Evolutionary conservation across 257 asterid genomes (phyloP).

Genomic region (Nicotiana attenuata): DNA sequence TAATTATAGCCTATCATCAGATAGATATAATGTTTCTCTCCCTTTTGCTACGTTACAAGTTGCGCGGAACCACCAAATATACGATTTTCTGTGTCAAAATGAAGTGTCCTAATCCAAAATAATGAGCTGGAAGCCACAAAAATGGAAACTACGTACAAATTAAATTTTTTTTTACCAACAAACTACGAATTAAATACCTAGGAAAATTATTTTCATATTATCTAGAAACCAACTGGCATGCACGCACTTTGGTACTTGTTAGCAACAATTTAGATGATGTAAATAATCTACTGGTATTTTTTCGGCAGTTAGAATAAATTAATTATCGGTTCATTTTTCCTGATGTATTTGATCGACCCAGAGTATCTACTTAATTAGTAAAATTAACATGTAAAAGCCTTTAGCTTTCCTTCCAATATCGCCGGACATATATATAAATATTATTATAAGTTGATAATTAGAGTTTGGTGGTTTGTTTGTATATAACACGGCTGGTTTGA

Average conservation of each 20-base stretch:
- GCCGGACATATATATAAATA: no score
- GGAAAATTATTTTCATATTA: background rate
- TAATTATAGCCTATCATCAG: no score
- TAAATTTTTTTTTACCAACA: no score
- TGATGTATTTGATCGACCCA: background rate
- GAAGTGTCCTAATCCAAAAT: background rate
- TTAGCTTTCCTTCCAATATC: no score
- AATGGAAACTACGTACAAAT: background rate
- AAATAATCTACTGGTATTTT: background rate
- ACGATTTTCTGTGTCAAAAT: background rate
- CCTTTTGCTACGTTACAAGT: background rate
- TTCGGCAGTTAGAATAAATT: background rate
- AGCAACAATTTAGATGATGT: background rate
- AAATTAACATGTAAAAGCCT: no score
- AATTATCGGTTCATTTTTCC: background rate
- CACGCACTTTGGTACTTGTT: background rate
- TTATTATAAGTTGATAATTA: no score
- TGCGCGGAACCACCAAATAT: background rate
- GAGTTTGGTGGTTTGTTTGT: no score
- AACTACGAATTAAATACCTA: no score
- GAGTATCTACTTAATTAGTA: no score
- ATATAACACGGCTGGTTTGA: no score
- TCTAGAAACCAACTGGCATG: background rate
- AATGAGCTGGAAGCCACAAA: background rate
- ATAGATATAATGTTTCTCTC: background rate